A percentile compares a stretch with the other conserved stretches of the same genome.
Evolutionary conservation across 495 filamentous ascomycete genomes (phyloP).

Genomic region (Talaromyces adpressus): DNA sequence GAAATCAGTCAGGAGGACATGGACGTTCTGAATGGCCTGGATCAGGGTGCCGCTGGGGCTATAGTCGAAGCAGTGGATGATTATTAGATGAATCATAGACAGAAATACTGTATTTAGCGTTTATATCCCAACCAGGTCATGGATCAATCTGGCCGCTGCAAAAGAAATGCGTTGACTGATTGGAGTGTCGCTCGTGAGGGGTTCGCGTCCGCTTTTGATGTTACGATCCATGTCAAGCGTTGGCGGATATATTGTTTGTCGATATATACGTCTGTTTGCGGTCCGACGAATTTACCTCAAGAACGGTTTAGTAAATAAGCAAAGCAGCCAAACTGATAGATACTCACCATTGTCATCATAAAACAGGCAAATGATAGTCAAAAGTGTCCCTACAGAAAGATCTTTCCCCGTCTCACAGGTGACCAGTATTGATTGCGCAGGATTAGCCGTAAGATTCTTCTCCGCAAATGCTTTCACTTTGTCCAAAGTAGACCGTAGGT

Average conservation of each 20-base stretch:
- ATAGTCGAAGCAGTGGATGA: conserved; percentile 48
- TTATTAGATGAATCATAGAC: conserved; percentile 10
- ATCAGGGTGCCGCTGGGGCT: conserved; percentile 51
- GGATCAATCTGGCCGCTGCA: conserved; percentile 42
- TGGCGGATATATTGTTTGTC: conserved; percentile 72
- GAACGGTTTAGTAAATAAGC: conserved; percentile 12
- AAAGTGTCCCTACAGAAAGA: conserved; percentile 54
- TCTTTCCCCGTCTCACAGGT: conserved; percentile 59
- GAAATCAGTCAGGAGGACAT: conserved; percentile 58
- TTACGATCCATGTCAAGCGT: conserved; percentile 70
- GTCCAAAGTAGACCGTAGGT: conserved; percentile 58
- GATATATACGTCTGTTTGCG: conserved; percentile 30
- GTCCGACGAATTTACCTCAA: conserved; percentile 25
- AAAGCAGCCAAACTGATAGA: neutral
- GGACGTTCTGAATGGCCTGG: conserved; percentile 53
- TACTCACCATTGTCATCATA: conserved; percentile 48
- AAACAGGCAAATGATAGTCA: conserved; percentile 57
- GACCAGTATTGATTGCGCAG: conserved; percentile 40
- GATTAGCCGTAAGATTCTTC: conserved; percentile 20
- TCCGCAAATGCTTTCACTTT: conserved; percentile 42
- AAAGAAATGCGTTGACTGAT: conserved; percentile 81
- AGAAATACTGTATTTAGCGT: conserved; percentile 7
- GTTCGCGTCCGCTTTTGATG: conserved; percentile 65
- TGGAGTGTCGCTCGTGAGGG: conserved; percentile 76
- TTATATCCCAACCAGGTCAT: neutral